Evolutionary conservation across 202 grass and related monocot species (phyloP).

Genomic region (Panicum virgatum): DNA sequence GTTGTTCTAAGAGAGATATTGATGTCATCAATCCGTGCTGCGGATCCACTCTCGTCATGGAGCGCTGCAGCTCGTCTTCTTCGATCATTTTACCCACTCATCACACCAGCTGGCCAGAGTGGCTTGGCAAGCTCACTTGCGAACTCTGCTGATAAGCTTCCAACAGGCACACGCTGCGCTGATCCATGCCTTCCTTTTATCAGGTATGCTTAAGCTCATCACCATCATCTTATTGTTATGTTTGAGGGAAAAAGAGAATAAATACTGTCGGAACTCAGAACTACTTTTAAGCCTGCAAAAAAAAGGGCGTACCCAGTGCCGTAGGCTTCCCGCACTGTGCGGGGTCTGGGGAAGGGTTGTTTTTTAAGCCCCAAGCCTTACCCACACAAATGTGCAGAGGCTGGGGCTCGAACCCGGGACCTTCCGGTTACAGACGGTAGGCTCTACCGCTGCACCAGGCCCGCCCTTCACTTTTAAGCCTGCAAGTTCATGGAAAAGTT

Average conservation of each 20-base stretch:
- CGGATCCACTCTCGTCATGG: slow-evolving; percentile 92
- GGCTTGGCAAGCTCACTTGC: slow-evolving; percentile 91
- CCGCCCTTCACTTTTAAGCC: too few relatives aligned
- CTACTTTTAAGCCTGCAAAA: not conserved
- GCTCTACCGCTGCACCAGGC: too few relatives aligned
- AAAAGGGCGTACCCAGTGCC: too few relatives aligned
- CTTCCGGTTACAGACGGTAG: too few relatives aligned
- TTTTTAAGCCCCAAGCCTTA: too few relatives aligned
- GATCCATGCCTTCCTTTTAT: slow-evolving; percentile 99
- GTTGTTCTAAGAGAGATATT: slow-evolving; percentile 96
- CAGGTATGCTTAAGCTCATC: slow-evolving; percentile 50
- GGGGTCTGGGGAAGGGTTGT: too few relatives aligned
- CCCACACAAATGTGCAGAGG: too few relatives aligned
- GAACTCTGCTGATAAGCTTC: slow-evolving; percentile 90
- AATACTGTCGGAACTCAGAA: not conserved
- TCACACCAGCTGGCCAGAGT: slow-evolving; percentile 93
- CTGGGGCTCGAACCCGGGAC: too few relatives aligned
- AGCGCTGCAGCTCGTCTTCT: slow-evolving; percentile 93
- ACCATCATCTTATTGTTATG: slow-evolving; percentile 17
- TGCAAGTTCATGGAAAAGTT: slow-evolving; percentile 10
- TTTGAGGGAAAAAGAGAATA: not conserved
- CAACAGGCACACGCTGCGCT: slow-evolving; percentile 86
- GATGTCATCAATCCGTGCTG: slow-evolving; percentile 92
- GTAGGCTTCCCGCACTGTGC: too few relatives aligned
- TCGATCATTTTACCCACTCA: slow-evolving; percentile 96